These are phyloP conservation scores for Fusarium gaditjirri DNA, from an alignment of 2,329 filamentous ascomycete genomes.

Conservation along the genomic window DNA sequence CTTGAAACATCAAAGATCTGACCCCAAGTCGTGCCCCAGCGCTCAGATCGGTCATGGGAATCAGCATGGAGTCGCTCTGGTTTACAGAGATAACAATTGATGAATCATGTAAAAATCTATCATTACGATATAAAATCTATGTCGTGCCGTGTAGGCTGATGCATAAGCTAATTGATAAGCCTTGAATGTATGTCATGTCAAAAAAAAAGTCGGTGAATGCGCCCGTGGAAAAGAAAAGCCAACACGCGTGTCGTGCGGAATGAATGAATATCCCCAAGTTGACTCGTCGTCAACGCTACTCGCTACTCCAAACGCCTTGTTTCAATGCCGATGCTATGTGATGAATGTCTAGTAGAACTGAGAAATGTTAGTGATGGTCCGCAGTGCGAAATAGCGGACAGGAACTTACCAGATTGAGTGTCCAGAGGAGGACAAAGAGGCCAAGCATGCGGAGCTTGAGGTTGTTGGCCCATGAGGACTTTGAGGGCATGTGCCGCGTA, in stretches of 20 bases:
- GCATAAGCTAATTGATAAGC: constrained; percentile 11
- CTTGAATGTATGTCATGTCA: constrained; percentile 18
- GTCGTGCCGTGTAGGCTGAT: constrained; percentile 26
- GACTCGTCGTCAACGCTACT: constrained; percentile 5
- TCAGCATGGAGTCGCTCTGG: not conserved
- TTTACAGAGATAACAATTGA: too few relatives aligned
- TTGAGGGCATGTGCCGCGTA: constrained; percentile 33
- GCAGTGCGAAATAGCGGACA: fast-evolving
- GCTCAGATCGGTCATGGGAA: not conserved
- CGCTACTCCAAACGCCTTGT: constrained; percentile 32
- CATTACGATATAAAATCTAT: constrained; percentile 35
- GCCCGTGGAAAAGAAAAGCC: constrained; percentile 10
- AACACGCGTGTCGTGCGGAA: not conserved
- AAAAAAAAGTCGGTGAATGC: not conserved
- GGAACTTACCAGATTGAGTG: constrained; percentile 30
- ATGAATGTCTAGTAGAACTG: constrained; percentile 31
- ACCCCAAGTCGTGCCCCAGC: too few relatives aligned
- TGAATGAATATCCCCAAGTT: not conserved
- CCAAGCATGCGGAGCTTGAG: constrained; percentile 33
- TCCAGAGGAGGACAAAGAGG: constrained; percentile 32
- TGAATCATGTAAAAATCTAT: constrained; percentile 15
- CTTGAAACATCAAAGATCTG: not conserved
- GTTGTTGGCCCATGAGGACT: constrained; percentile 29
- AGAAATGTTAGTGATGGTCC: not conserved
- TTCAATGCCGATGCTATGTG: not conserved